A percentile compares a stretch with the other conserved stretches of the same genome.
phyloP scores from a whole-genome alignment of 352 stramenopile species.

The Pythium diclinum region DNA sequence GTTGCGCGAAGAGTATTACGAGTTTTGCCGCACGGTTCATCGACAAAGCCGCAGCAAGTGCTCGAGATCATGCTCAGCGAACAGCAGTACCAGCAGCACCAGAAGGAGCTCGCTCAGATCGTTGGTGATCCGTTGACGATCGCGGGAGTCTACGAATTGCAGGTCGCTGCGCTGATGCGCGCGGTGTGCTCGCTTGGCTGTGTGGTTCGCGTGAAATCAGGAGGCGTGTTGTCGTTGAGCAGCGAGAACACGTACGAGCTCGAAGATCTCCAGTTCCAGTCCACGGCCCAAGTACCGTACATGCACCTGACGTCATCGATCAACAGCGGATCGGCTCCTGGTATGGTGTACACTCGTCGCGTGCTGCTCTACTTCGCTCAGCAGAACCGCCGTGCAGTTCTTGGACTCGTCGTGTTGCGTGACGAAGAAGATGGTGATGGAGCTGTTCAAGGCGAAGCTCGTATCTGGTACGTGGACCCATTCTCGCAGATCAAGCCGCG shows the following conservation, averaged over 20 bases:
- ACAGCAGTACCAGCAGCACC: conserved; percentile 64
- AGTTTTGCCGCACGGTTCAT: conserved; percentile 52
- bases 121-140: conserved; percentile 72
- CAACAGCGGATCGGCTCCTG: neutral
- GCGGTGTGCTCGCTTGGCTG: conserved; percentile 92
- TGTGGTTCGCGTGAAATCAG: conserved; percentile 53
- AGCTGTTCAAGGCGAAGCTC: conserved; percentile 34
- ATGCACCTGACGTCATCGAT: conserved; percentile 38
- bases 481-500: conserved; percentile 52
- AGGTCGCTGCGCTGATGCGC: conserved; percentile 87
- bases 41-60: conserved; percentile 49
- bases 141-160: conserved; percentile 92
- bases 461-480: conserved; percentile 69
- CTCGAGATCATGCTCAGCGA: conserved; percentile 72
- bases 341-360: conserved; percentile 31
- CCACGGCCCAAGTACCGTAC: conserved; percentile 61
- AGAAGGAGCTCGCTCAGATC: conserved; percentile 78
- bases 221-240: neutral
- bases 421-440: conserved; percentile 35
- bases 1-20: conserved; percentile 51
- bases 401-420: conserved; percentile 46
- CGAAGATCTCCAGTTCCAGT: conserved; percentile 71
- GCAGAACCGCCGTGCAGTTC: conserved; percentile 60
- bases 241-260: conserved; percentile 50
- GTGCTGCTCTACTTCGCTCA: conserved; percentile 73